Conservation (phyloP, 352 stramenopile species). For the Phytophthora fragariae region DNA sequence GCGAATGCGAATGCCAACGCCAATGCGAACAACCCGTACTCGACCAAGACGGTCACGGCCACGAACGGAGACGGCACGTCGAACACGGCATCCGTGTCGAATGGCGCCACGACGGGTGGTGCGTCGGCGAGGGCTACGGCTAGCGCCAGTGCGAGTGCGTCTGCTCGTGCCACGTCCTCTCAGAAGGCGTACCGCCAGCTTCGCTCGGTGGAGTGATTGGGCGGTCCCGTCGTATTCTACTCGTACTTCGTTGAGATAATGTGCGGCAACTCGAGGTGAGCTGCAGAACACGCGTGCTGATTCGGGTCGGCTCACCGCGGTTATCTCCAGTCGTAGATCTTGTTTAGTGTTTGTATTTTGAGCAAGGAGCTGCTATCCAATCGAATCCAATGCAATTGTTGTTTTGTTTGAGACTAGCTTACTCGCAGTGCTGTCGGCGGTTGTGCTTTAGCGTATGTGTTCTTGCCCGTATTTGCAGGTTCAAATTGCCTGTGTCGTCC, state of each 20-base stretch:
- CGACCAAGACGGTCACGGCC: constrained; percentile 7
- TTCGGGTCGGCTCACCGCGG: too few species aligned
- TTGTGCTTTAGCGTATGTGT: too few species aligned
- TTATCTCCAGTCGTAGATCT: not conserved
- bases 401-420: not conserved
- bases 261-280: not conserved
- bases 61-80: not conserved
- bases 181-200: not conserved
- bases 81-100: not conserved
- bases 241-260: not conserved
- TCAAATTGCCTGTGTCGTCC: too few species aligned
- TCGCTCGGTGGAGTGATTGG: not conserved
- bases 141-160: not conserved
- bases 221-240: not conserved
- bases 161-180: not conserved
- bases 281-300: too few species aligned
- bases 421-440: too few species aligned
- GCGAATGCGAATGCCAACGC: not conserved
- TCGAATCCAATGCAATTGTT: not conserved
- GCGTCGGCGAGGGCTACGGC: constrained; percentile 4
- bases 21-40: not conserved
- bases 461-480: too few species aligned
- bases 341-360: not conserved
- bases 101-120: constrained; percentile 1
- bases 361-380: not conserved